Evolutionary conservation across 164 flowering plant species (phyloP), one percentile per base, ranked within the genome.

Genomic region (Buxus sempervirens): DNA sequence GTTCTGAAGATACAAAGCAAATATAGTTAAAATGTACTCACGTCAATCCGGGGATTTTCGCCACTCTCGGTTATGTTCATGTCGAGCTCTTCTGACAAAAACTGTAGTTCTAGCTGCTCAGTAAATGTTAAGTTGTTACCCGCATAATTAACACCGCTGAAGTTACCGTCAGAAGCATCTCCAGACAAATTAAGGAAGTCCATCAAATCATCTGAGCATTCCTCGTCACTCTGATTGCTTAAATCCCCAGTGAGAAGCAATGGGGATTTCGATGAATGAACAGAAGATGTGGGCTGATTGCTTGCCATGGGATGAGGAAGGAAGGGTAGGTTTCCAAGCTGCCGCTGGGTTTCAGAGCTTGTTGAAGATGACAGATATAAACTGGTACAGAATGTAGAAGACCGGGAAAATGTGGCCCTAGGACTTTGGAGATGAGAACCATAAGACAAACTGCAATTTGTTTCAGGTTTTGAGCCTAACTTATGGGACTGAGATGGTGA

Each of bases 41-140:
- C 93, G 74, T 88, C 87, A 71, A 88, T 64, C 60, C 85, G 70
- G 24, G 86, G 90, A 74, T 73, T 84, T 69, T 85, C 83, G 63
- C 80, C 84, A 63, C 67, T 74, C 73, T 80, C 83, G 22, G 82
- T 79, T 24, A 87, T 85, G 56, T 78, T 85, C n/a, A 86, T 74
- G 75, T 88, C 86, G 63, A 88, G 93, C 69, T 88, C 82, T 55
- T 84, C 88, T 32, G 93, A 86, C 70, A 88, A 65, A 53, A 83
- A 65, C 73, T 84, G 87, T 19, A 85, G 78, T 57, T 88, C 88
- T 78, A 86, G 24, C 36, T 86, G 87, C 68, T 88, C 88, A 1
- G 77, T 66, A 32, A 79, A 69, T 32, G 63, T 76, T 56, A 81
- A 71, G 74, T 63, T 62, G 62, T 77, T 77, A 56, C 60, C 71